A percentile compares a stretch with the other conserved stretches of the same genome.
phyloP scores from a whole-genome alignment of 2,329 filamentous ascomycete genomes.

The Aspergillus ruber region DNA sequence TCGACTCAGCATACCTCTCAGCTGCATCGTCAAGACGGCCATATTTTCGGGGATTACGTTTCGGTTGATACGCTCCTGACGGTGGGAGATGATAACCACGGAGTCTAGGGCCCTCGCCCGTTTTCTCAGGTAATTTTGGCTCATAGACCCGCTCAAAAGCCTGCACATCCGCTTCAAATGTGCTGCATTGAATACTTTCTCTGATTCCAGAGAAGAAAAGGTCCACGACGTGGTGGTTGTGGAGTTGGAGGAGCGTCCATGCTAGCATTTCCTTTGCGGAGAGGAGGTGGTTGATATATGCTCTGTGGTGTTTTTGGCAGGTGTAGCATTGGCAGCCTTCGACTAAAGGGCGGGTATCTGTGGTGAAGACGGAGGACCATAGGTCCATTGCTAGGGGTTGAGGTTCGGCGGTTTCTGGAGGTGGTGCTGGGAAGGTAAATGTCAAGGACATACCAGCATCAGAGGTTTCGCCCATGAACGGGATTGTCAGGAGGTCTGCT shows the following conservation, averaged over 20 bases:
- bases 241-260: conserved; percentile 86
- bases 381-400: conserved; percentile 67
- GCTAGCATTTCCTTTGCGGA: conserved; percentile 92
- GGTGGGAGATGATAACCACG: conserved; percentile 78
- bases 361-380: conserved; percentile 59
- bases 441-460: conserved; percentile 79
- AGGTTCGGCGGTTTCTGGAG: conserved; percentile 12
- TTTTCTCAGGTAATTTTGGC: conserved; percentile 62
- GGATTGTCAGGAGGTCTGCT: conserved; percentile 70
- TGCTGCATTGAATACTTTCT: conserved; percentile 51
- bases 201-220: conserved; percentile 69
- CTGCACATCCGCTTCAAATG: conserved; percentile 49
- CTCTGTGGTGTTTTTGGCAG: conserved; percentile 75
- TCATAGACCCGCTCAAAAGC: conserved; percentile 65
- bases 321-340: conserved; percentile 70
- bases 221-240: conserved; percentile 72
- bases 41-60: conserved; percentile 64
- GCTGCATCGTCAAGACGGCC: conserved; percentile 49
- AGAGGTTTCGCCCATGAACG: conserved; percentile 67
- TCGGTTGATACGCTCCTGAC: conserved; percentile 55
- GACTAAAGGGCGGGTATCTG: conserved; percentile 57
- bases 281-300: conserved; percentile 82
- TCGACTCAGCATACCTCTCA: conserved; percentile 43
- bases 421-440: conserved; percentile 61
- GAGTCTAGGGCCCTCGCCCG: conserved; percentile 67